A percentile compares a stretch with the other conserved stretches of the same genome.
Conservation (phyloP, 1,139 yeast species). For the Kodamaea ohmeri region DNA sequence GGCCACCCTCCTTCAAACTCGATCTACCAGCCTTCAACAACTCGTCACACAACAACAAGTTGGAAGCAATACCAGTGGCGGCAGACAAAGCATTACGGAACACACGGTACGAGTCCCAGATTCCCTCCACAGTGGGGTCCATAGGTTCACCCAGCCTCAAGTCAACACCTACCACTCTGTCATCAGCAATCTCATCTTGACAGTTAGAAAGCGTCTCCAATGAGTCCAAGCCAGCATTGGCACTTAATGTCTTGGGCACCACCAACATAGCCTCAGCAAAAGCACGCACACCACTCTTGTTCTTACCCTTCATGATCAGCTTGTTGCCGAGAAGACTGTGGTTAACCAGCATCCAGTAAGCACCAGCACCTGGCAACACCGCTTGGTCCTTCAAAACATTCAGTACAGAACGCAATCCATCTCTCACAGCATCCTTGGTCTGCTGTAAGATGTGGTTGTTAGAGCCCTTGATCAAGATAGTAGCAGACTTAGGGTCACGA, state of each 20-base stretch:
- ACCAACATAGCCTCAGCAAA: constrained; percentile 89
- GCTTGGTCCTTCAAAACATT: constrained; percentile 83
- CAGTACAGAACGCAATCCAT: constrained; percentile 92
- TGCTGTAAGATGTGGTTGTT: constrained; percentile 86
- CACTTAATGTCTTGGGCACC: constrained; percentile 88
- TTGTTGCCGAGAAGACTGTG: constrained; percentile 58
- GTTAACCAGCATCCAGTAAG: constrained; percentile 83
- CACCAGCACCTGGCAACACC: constrained; percentile 96
- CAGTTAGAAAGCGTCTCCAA: constrained; percentile 85
- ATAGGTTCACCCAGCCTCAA: constrained; percentile 90
- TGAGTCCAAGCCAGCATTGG: constrained; percentile 92
- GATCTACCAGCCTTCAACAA: constrained; percentile 94
- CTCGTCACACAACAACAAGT: constrained; percentile 91
- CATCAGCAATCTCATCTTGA: constrained; percentile 85
- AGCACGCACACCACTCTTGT: constrained; percentile 87
- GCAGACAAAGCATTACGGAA: constrained; percentile 88
- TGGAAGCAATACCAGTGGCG: constrained; percentile 93
- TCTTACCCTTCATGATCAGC: constrained; percentile 78
- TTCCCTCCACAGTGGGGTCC: constrained; percentile 92
- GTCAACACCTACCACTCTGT: constrained; percentile 86
- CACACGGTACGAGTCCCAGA: constrained; percentile 95
- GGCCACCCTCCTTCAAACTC: constrained; percentile 63
- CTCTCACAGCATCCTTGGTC: constrained; percentile 95
- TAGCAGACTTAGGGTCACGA: constrained; percentile 86
- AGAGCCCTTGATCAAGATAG: constrained; percentile 90